Base-by-base conservation (phyloP, 805 yeast species). In the Ogataea nonfermentans region DNA sequence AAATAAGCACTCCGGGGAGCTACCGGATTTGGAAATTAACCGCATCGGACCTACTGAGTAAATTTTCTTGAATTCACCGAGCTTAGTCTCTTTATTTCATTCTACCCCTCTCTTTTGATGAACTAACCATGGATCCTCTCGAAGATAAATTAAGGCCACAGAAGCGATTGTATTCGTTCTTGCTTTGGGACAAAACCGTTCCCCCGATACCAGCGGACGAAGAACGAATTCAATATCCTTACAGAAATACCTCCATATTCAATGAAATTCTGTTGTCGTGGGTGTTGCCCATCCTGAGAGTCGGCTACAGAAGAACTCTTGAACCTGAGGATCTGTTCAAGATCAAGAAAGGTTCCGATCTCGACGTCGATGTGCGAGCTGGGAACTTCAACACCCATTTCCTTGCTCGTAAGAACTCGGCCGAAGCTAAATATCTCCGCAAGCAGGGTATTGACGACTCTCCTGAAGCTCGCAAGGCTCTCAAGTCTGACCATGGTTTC, bases 261-360 rank as follows among this genome's bases (percentile, higher is more conserved):
- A 67, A 71, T 10, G 62, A 62, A 48, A 32, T 68, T 0, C 74
- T 78, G 46, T 78, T 82, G 54, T 68, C 79, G 71, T 85, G 95
- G 93, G 66, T 83, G 26, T 38, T 62, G 13, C 91, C 91, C 0
- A 49, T 84, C 22, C 61, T 86, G 67, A 62, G 63, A 15, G 73
- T 74, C 6, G 93, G 95, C 7, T 85, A 85, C 58, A 77, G 74
- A 55, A 69, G 95, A 52, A 81, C 88, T 0, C 64, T 85, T 34
- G 78, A 75, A 37, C 79, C 84, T 2, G 73, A 74, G 34, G 93
- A 85, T 62, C 58, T 84, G 45, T 84, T 58, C 51, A 61, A 59
- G 40, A 59, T 77, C 45, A 67, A 68, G n/a, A 59, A 58, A 4
- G 66, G 58, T 9, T 44, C 58, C 5, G 29, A 57, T 12, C 60